Percentiles rank a stretch among this genome's conserved stretches.
Conservation (phyloP, 1,284 basidiomycete genomes). For the Farysia itapuensis region DNA sequence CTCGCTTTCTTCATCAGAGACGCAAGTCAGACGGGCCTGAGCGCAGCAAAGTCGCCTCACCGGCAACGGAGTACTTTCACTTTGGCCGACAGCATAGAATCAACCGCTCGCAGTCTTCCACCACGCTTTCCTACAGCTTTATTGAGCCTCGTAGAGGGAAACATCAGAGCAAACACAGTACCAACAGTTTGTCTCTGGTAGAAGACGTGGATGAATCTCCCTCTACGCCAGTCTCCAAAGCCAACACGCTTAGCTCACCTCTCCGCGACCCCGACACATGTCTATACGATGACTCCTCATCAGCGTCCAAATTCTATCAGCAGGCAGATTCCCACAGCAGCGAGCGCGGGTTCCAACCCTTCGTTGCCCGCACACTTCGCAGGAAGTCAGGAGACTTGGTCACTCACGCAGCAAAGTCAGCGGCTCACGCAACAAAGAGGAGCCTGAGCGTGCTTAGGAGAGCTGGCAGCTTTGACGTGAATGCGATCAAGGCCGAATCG, state of each 20-base stretch:
- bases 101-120: constrained; percentile 25
- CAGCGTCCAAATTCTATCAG: no score
- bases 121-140: constrained; percentile 18
- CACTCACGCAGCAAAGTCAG: constrained; percentile 15
- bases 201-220: constrained; percentile 16
- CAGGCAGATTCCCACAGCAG: no score
- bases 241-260: constrained; percentile 4
- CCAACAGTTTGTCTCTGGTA: constrained; percentile 22
- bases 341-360: no score
- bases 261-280: not conserved
- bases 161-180: constrained; percentile 15
- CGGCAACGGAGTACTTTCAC: constrained; percentile 1
- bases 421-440: constrained; percentile 25
- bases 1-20: constrained; percentile 24
- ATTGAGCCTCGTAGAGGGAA: constrained; percentile 8
- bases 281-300: not conserved
- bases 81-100: constrained; percentile 11
- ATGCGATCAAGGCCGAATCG: constrained; percentile 10
- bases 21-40: constrained; percentile 32
- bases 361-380: constrained; percentile 15
- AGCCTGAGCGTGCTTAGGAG: constrained; percentile 22
- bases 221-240: not conserved
- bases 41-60: constrained; percentile 7
- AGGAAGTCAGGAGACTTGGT: constrained; percentile 26
- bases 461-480: constrained; percentile 34